Percentiles rank a stretch among this genome's conserved stretches.
phyloP scores from a whole-genome alignment of 805 yeast species.

The Starmerella cellae region DNA sequence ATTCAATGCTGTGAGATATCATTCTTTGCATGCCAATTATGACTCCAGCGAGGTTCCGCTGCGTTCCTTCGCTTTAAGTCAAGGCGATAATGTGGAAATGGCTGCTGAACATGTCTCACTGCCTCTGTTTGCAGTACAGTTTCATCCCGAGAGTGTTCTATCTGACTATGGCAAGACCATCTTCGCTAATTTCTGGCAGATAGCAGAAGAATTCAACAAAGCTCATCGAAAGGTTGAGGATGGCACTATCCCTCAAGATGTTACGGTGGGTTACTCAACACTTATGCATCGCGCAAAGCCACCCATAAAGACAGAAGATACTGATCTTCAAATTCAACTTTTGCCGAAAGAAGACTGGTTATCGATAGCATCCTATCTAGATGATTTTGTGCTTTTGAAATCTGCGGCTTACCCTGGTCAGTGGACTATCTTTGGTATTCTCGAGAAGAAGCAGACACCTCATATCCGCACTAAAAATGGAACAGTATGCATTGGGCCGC shows the following conservation, averaged over 20 bases:
- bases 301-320: background rate
- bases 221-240: constrained; percentile 1
- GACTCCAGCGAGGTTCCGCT: background rate
- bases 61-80: constrained; percentile 18
- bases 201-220: constrained; percentile 32
- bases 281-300: background rate
- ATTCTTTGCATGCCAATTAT: constrained; percentile 52
- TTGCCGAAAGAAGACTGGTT: constrained; percentile 4
- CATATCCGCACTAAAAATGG: constrained; percentile 17
- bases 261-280: constrained; percentile 6
- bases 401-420: constrained; percentile 76
- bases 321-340: background rate
- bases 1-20: constrained; percentile 73
- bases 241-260: constrained; percentile 4
- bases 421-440: constrained; percentile 73
- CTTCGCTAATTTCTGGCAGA: constrained; percentile 47
- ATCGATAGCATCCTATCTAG: constrained; percentile 7
- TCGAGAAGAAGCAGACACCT: constrained; percentile 15
- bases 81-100: constrained; percentile 47
- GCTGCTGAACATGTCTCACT: constrained; percentile 48
- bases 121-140: constrained; percentile 90
- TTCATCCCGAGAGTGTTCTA: constrained; percentile 92
- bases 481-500: constrained; percentile 13
- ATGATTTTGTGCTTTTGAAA: constrained; percentile 50
- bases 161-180: constrained; percentile 52